Conservation (phyloP, 768 basidiomycete species). For the Porpolomopsis calyptriformis region DNA sequence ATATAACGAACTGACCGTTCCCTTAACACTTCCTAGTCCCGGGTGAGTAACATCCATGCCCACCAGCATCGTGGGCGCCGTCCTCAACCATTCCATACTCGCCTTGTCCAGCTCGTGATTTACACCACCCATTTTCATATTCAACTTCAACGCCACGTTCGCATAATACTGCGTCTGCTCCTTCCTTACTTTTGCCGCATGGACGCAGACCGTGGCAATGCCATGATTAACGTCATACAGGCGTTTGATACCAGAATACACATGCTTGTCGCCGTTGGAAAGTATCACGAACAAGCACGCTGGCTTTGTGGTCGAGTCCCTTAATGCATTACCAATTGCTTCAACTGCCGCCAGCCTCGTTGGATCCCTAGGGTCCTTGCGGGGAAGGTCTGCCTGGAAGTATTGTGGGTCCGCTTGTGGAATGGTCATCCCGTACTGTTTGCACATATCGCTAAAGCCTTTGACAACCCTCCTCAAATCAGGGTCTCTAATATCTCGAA, state of each 20-base stretch:
- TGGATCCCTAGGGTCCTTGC: constrained; percentile 41
- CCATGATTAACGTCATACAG: constrained; percentile 59
- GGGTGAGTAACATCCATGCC: constrained; percentile 81
- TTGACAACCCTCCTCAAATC: constrained; percentile 34
- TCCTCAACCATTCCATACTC: constrained; percentile 50
- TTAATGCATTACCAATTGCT: constrained; percentile 33
- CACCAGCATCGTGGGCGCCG: constrained; percentile 64
- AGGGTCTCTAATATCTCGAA: constrained; percentile 41
- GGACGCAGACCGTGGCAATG: constrained; percentile 67
- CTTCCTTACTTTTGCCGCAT: constrained; percentile 59
- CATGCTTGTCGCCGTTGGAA: constrained; percentile 57
- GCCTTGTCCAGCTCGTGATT: constrained; percentile 45
- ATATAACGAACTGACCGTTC: constrained; percentile 36
- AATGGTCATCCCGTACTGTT: constrained; percentile 50
- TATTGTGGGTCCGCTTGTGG: constrained; percentile 26
- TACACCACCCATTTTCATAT: constrained; percentile 72
- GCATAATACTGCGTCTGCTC: constrained; percentile 59
- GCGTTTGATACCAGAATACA: constrained; percentile 70
- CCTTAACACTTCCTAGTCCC: constrained; percentile 59
- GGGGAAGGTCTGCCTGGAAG: constrained; percentile 37
- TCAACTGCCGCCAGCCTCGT: constrained; percentile 40
- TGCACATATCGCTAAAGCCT: constrained; percentile 57
- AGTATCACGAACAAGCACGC: constrained; percentile 55
- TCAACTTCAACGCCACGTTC: constrained; percentile 74
- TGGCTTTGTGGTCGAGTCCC: constrained; percentile 34